Percentiles rank a stretch among this genome's conserved stretches.
Conservation (phyloP, 1,139 yeast species). For the Suhomyces atakaporum region DNA sequence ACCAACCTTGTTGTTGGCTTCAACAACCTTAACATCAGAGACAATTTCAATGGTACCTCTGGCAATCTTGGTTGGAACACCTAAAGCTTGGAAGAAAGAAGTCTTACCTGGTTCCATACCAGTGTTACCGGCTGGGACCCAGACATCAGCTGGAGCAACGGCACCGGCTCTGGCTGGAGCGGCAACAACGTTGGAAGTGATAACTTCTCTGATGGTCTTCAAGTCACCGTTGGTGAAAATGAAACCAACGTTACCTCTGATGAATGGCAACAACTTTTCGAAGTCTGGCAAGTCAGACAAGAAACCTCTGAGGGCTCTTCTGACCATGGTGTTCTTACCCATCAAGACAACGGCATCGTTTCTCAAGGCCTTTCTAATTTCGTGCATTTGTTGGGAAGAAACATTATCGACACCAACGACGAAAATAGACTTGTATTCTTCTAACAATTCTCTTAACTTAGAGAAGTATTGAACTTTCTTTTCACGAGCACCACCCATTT, state of each 20-base stretch:
- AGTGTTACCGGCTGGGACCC: conserved; percentile 99
- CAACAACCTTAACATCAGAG: conserved; percentile 94
- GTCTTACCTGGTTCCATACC: conserved; percentile 99
- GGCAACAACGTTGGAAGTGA: conserved; percentile 92
- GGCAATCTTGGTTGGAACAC: conserved; percentile 99
- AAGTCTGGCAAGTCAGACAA: conserved; percentile 90
- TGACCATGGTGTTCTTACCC: conserved; percentile 99
- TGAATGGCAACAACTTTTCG: conserved; percentile 92
- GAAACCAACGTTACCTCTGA: conserved; percentile 99
- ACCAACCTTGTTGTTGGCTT: conserved; percentile 87
- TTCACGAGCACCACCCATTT: conserved; percentile 99
- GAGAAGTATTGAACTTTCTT: conserved; percentile 94
- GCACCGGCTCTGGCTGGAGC: conserved; percentile 99
- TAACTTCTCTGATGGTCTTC: conserved; percentile 85
- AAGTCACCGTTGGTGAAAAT: conserved; percentile 97
- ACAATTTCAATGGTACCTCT: conserved; percentile 99
- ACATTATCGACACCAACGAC: conserved; percentile 99
- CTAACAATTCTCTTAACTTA: conserved; percentile 93
- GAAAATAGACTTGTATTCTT: conserved; percentile 97
- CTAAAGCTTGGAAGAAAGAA: conserved; percentile 99
- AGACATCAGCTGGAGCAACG: conserved; percentile 95
- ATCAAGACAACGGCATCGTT: conserved; percentile 91
- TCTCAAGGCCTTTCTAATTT: conserved; percentile 96
- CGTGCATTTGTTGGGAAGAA: conserved; percentile 99
- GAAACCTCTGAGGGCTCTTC: conserved; percentile 99